Percentiles rank a stretch among this genome's conserved stretches.
These are phyloP conservation scores for Leucocoprinus sp. DNA, from an alignment of 768 basidiomycete species.

Conservation along the genomic window DNA sequence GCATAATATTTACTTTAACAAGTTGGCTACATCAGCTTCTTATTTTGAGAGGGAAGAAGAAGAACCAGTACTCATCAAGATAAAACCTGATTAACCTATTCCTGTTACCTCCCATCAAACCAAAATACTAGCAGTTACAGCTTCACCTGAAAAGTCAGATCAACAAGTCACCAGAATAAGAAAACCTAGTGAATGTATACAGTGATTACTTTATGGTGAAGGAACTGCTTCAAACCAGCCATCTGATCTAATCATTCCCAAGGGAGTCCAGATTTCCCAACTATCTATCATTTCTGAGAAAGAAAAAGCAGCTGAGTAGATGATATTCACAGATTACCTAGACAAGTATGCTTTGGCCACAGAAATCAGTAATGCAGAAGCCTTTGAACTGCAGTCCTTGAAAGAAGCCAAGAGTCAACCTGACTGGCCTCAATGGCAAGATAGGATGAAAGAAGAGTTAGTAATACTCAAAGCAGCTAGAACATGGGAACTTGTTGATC, in stretches of 20 bases:
- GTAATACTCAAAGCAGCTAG: slow-evolving; percentile 16
- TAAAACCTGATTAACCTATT: slow-evolving; percentile 12
- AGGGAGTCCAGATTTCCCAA: no score
- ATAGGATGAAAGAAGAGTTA: slow-evolving; percentile 24
- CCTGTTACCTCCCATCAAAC: no score
- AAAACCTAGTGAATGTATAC: no score
- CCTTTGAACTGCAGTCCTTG: slow-evolving; percentile 14
- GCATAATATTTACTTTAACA: slow-evolving; percentile 17
- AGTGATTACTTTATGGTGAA: no score
- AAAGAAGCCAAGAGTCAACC: slow-evolving; percentile 14
- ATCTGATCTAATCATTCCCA: no score
- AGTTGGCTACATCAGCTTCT: no score
- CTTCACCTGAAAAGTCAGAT: no score
- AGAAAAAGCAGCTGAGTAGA: not conserved
- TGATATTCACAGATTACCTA: not conserved
- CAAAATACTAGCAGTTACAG: no score
- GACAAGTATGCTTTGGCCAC: not conserved
- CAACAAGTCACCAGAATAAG: no score
- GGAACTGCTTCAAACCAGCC: no score
- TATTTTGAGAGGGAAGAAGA: slow-evolving; percentile 6
- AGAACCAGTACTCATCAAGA: slow-evolving; percentile 13
- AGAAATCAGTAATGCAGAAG: slow-evolving; percentile 11
- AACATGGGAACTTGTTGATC: slow-evolving; percentile 22
- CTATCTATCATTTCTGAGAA: not conserved
- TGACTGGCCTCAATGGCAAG: slow-evolving; percentile 19